Evolutionary conservation across 495 filamentous ascomycete genomes (phyloP).

Genomic region (Cudoniella acicularis): DNA sequence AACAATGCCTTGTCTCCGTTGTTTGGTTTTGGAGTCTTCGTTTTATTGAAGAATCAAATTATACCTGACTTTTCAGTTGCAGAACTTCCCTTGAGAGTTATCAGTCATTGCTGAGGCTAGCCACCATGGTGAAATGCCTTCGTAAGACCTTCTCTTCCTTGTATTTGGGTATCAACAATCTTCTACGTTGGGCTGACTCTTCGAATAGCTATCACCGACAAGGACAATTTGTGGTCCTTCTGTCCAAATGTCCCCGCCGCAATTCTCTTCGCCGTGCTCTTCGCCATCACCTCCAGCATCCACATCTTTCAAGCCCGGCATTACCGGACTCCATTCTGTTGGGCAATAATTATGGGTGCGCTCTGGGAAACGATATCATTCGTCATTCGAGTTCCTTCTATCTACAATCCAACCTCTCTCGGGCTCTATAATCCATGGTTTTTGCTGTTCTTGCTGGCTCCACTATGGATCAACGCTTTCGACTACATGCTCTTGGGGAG

Average conservation of each 20-base stretch:
- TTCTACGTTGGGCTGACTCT: background rate
- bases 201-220: conserved; percentile 13
- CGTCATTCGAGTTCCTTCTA: conserved; percentile 28
- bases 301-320: conserved; percentile 43
- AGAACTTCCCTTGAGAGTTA: too few relatives aligned
- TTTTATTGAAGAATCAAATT: too few relatives aligned
- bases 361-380: conserved; percentile 36
- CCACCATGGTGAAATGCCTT: conserved; percentile 9
- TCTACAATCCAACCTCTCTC: conserved; percentile 34
- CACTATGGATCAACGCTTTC: conserved; percentile 59
- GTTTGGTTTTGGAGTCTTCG: too few relatives aligned
- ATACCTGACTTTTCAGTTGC: too few relatives aligned
- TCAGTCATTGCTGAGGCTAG: background rate
- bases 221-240: conserved; percentile 13
- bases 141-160: background rate
- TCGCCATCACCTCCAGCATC: conserved; percentile 37
- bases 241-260: conserved; percentile 47
- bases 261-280: conserved; percentile 45
- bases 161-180: too few relatives aligned
- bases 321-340: conserved; percentile 37
- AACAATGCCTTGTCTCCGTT: too few relatives aligned
- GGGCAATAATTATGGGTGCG: conserved; percentile 48
- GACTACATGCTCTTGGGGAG: conserved; percentile 64
- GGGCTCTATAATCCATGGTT: conserved; percentile 25
- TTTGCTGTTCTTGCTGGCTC: conserved; percentile 40